Evolutionary conservation across 169 alveolate species (phyloP).

Genomic region (Plasmodium sp.): DNA sequence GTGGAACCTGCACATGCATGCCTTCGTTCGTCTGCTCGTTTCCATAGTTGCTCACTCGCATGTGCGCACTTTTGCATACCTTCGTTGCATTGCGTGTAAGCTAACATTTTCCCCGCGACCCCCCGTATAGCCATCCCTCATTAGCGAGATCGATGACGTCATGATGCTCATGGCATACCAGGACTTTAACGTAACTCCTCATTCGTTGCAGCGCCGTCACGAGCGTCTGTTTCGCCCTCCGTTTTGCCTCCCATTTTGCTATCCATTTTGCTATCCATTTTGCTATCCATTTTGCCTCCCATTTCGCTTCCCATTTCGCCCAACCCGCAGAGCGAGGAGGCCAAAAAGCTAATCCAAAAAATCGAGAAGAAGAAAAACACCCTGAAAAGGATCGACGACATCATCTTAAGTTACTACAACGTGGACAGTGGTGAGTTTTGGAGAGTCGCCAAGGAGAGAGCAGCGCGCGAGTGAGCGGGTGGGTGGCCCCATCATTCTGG

Average conservation of each 20-base stretch:
- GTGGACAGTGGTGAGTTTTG: constrained; percentile 68
- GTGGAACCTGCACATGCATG: not conserved
- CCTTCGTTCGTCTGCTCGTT: not conserved
- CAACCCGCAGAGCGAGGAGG: constrained; percentile 77
- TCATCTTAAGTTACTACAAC: constrained; percentile 76
- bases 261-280: not conserved
- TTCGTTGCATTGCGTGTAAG: not conserved
- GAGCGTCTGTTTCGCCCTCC: not conserved
- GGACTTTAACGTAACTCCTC: constrained; percentile 46
- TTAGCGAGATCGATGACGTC: constrained; percentile 71
- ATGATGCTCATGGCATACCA: constrained; percentile 75
- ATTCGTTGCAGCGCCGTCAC: not conserved
- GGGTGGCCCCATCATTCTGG: not conserved
- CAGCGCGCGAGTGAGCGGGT: not conserved
- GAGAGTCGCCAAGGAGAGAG: not conserved
- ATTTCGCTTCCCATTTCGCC: not conserved
- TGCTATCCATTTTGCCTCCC: not conserved
- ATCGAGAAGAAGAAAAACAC: constrained; percentile 77
- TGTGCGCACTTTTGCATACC: not conserved
- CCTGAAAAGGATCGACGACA: constrained; percentile 77
- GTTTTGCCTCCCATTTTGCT: not conserved
- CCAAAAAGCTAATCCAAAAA: constrained; percentile 72
- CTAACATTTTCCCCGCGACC: not conserved
- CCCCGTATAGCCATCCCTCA: constrained; percentile 36
- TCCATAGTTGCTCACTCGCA: not conserved